Evolutionary conservation across 2,329 filamentous ascomycete genomes (phyloP).

Genomic region (Colletotrichum cereale): DNA sequence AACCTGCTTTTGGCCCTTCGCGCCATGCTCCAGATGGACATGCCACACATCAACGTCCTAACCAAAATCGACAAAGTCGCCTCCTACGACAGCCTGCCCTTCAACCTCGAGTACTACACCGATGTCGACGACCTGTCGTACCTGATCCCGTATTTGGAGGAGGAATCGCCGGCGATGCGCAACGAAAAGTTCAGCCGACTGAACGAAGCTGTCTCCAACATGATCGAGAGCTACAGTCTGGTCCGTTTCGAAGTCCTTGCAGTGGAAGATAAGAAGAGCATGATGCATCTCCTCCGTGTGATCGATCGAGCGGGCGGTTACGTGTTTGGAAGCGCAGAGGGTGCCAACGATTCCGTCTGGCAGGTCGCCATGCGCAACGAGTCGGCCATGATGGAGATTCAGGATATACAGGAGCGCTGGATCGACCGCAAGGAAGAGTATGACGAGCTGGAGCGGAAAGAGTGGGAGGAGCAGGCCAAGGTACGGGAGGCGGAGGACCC

Average conservation of each 20-base stretch:
- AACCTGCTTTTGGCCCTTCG: slow-evolving; percentile 92
- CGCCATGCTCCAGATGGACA: slow-evolving; percentile 98
- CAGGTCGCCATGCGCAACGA: slow-evolving; percentile 90
- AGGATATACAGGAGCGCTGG: slow-evolving; percentile 97
- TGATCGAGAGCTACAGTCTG: slow-evolving; percentile 91
- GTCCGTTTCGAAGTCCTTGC: slow-evolving; percentile 94
- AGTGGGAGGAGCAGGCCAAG: slow-evolving; percentile 81
- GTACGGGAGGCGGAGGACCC: slow-evolving; percentile 49
- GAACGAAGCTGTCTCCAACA: slow-evolving; percentile 86
- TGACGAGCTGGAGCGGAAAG: slow-evolving; percentile 81
- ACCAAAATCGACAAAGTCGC: slow-evolving; percentile 97
- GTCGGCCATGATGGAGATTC: slow-evolving; percentile 80
- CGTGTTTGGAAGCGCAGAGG: slow-evolving; percentile 90
- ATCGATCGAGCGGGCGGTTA: slow-evolving; percentile 95
- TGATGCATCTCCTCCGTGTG: slow-evolving; percentile 90
- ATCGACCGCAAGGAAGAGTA: slow-evolving; percentile 89
- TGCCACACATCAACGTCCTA: slow-evolving; percentile 94
- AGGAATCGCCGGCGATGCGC: slow-evolving; percentile 78
- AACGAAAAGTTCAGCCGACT: slow-evolving; percentile 84
- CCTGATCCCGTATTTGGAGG: slow-evolving; percentile 82
- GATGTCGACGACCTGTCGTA: slow-evolving; percentile 94
- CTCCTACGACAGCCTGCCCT: slow-evolving; percentile 86
- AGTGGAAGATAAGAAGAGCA: slow-evolving; percentile 96
- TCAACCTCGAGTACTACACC: slow-evolving; percentile 97
- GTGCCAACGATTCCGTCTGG: slow-evolving; percentile 97